Evolutionary conservation across 1,284 basidiomycete genomes (phyloP), one percentile per base, ranked within the genome.

Genomic region (Somion occarium): DNA sequence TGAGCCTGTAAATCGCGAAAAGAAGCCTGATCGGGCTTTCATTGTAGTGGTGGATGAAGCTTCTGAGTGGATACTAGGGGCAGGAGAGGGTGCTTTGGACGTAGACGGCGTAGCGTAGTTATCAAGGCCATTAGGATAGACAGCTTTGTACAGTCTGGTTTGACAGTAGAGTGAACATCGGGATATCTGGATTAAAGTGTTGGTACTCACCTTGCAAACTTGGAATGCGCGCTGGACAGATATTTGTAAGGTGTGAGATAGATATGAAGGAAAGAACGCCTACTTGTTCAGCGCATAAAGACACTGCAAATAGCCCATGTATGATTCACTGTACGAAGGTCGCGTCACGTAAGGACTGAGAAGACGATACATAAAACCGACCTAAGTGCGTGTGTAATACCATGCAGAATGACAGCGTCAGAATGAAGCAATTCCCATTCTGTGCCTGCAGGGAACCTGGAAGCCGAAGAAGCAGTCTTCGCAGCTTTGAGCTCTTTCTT

Each of bases 271-370:
- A 44, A 27, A 44, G 44, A 41, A 18, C 7, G 52, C 73, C 60
- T 55, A 73, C 82, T 73, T 85, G 58, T 85, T 85, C 42, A 85
- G 64, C 1, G 82, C 70, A 59, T 83, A 88, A 78, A 90, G 70
- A 71, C 87, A 89, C 61, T 88, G 85, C 3, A 88, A 59, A 64
- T 90, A 90, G 27, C 87, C 88, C 74, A 80, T 83, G 64, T 88
- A 88, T 1, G 82, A 82, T 67, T 89, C 86, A 54, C 85, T 88
- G 49, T 37, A 55, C 15, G 48, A 51, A 34, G 24, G 48, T 19
- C 30, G 37, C 49, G 44, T 34, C 30, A 34, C 15, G 30, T 34
- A 15, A 34, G 15, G 30, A 7, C 15, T 34, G 7, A 34, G 15
- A 34, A 7, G 7, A 34, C 7, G 30, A 34, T 55, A 38, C 15